Percentiles rank a stretch among this genome's conserved stretches.
phyloP scores from a whole-genome alignment of 768 basidiomycete genomes.

The Leccinum broughii region DNA sequence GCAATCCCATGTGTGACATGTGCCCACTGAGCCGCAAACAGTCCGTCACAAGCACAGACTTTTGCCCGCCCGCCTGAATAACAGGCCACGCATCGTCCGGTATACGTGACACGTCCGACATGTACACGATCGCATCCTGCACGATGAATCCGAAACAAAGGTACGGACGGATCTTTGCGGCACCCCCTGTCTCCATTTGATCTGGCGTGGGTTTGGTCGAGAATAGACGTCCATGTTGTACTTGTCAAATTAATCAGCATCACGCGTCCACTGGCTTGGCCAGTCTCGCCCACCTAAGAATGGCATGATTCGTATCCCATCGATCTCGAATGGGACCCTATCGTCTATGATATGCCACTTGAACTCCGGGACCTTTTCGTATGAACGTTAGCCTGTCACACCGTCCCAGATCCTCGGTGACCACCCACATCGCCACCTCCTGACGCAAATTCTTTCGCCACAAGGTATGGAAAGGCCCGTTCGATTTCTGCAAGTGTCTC shows the following conservation, averaged over 20 bases:
- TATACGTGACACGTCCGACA: slow-evolving; percentile 82
- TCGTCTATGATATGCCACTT: slow-evolving; percentile 81
- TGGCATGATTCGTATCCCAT: slow-evolving; percentile 61
- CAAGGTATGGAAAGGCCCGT: slow-evolving; percentile 79
- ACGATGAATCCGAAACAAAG: slow-evolving; percentile 70
- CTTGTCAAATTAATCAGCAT: slow-evolving; percentile 35
- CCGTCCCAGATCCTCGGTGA: slow-evolving; percentile 2
- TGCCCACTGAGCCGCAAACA: slow-evolving; percentile 67
- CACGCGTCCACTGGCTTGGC: background rate
- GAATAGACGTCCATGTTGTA: slow-evolving; percentile 76
- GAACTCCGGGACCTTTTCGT: slow-evolving; percentile 71
- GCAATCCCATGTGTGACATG: slow-evolving; percentile 80
- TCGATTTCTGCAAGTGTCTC: slow-evolving; percentile 67
- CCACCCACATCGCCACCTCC: slow-evolving; percentile 73
- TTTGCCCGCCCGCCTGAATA: slow-evolving; percentile 32
- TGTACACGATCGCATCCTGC: slow-evolving; percentile 66
- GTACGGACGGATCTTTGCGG: slow-evolving; percentile 50
- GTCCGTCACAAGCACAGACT: slow-evolving; percentile 71
- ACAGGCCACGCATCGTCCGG: slow-evolving; percentile 70
- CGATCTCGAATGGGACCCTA: slow-evolving; percentile 64
- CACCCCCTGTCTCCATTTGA: slow-evolving; percentile 5
- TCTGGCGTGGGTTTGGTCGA: slow-evolving; percentile 36
- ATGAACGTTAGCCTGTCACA: slow-evolving; percentile 1
- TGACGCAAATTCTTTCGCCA: slow-evolving; percentile 72
- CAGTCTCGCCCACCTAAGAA: slow-evolving; percentile 49